Evolutionary conservation across 2,329 filamentous ascomycete genomes (phyloP).

Genomic region (Phaeophleospora eucalypticola): DNA sequence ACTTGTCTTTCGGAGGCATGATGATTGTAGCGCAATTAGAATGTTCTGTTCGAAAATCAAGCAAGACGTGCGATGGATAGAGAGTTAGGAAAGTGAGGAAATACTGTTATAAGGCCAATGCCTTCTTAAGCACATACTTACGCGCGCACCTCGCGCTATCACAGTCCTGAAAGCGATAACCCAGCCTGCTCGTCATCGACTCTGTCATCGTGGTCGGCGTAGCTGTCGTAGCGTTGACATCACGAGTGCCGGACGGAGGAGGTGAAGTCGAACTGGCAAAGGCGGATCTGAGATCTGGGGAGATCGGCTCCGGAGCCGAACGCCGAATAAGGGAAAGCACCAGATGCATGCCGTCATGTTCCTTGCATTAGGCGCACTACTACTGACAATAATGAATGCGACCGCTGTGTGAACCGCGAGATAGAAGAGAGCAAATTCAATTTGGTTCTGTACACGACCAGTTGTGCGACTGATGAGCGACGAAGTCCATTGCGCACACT

Average conservation of each 20-base stretch:
- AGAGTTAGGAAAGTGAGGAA: neutral
- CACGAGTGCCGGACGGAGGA: neutral
- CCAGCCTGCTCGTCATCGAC: constrained; percentile 16
- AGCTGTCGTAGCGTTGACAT: constrained; percentile 9
- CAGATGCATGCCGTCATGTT: neutral
- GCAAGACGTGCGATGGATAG: neutral
- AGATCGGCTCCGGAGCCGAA: neutral
- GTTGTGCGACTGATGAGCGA: too few species aligned
- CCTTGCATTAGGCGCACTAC: neutral
- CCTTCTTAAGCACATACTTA: constrained; percentile 1
- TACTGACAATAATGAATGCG: neutral
- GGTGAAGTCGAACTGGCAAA: neutral
- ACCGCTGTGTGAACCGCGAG: too few species aligned
- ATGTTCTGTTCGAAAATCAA: neutral
- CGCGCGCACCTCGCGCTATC: neutral
- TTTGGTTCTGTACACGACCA: neutral
- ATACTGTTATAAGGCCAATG: neutral
- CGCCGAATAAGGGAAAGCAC: neutral
- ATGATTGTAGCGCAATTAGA: neutral
- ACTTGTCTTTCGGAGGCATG: constrained; percentile 47
- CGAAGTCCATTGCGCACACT: too few species aligned
- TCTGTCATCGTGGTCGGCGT: constrained; percentile 1
- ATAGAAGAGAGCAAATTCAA: too few species aligned
- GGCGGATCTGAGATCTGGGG: neutral
- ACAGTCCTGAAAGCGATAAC: neutral